Base-by-base conservation (phyloP, 208 protist genomes). In the Trypanosoma rangeli region DNA sequence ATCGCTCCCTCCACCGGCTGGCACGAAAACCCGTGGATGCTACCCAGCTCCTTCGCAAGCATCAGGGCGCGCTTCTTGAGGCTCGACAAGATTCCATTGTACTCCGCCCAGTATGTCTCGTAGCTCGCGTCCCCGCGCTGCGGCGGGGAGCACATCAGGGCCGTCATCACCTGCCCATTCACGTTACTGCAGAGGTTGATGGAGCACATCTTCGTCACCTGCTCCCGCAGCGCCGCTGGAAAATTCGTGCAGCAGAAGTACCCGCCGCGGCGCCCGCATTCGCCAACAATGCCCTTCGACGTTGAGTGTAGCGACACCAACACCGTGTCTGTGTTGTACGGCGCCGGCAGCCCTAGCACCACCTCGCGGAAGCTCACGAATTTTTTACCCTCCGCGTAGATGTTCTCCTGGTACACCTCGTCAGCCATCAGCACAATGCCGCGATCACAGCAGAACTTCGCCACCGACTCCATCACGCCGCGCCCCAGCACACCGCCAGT, bases 371-470 rank as follows among this genome's bases (percentile, higher is more conserved):
- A 93, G 56, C 98, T 99, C 44, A 98, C 55, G 46, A 99, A 90
- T 70, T 95, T 74, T 64, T 95, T 95, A 29, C 76, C 82, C 33
- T 77, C 52, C 35, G 56, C 73, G 79, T 99, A 99, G 42, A 99
- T 89, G 78, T 99, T 99, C 52, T 96, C 94, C 90, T 99, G 98
- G 85, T 99, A 99, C 22, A 99, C 99, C 85, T 99, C 98, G 69
- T 99, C 99, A 28, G 98, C 98, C 29, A 99, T 75, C 22, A 99
- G 58, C 57, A 99, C 74, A 24, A 99, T 29, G n/a, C 67, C 58
- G 52, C 78, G 65, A 44, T 85, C 76, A 68, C 81, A 75, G 70
- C 85, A 89, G 82, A 89, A 96, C 56, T 54, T 68, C 67, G 80
- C 76, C 29, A 98, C 82, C 31, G 90, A 85, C 72, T 89, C 73